Conservation (phyloP, 257 asterid genomes). For the Linderniella brevidens region DNA sequence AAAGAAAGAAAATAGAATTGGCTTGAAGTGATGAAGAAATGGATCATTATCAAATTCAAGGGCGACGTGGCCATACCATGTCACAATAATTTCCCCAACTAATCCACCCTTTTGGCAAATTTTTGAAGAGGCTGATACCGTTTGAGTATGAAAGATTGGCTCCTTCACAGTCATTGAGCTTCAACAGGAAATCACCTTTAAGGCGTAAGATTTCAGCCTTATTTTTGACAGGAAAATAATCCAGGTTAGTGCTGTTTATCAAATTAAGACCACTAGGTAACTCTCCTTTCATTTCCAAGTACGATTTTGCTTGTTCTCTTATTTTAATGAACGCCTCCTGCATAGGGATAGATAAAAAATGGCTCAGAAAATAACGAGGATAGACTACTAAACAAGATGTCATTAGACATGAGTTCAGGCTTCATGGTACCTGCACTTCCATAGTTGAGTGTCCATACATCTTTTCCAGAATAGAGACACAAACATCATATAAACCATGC, state of each 20-base stretch:
- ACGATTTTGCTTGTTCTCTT: constrained; percentile 98
- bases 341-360: constrained; percentile 13
- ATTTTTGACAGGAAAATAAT: constrained; percentile 83
- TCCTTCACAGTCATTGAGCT: constrained; percentile 91
- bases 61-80: constrained; percentile 36
- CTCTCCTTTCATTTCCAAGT: constrained; percentile 97
- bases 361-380: background rate
- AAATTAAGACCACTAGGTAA: constrained; percentile 83
- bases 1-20: constrained; percentile 13
- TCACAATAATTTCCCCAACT: constrained; percentile 99
- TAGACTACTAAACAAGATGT: background rate
- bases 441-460: constrained; percentile 98
- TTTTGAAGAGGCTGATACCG: constrained; percentile 80
- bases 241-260: constrained; percentile 91
- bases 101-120: constrained; percentile 97
- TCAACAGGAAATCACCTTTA: constrained; percentile 86
- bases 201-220: constrained; percentile 93
- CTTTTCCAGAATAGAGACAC: constrained; percentile 85
- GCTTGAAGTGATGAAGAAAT: constrained; percentile 7
- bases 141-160: constrained; percentile 90
- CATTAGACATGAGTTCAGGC: constrained; percentile 10
- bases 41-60: background rate
- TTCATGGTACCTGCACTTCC: constrained; percentile 83
- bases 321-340: constrained; percentile 98
- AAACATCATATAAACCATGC: constrained; percentile 82